Evolutionary conservation across 73 alveolate species (phyloP), one percentile per base, ranked within the genome.

Genomic region (Symbiodinium pilosum): DNA sequence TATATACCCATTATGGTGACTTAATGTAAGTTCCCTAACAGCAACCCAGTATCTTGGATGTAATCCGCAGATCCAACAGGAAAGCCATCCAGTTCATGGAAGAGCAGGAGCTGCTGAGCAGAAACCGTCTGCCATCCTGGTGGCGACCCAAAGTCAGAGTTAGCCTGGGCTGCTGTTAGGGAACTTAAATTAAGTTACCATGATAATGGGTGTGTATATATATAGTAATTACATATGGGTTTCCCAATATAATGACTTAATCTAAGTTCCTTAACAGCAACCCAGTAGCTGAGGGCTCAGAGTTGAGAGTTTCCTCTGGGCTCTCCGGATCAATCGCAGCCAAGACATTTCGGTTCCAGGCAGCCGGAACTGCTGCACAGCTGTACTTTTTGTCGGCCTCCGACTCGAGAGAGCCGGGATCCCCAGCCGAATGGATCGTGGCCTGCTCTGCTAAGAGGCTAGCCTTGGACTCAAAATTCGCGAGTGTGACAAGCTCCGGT

Each of bases 361-460:
- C 98, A 0, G 98, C 91, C 1, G 98, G 93, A 24, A 93, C 44
- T 28, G 98, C 92, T 2, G 68, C 20, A 36, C 83, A 93, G 84
- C 43, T 81, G 14, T 44, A 14, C 36, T 20, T 32, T 75, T 11
- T 43, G 16, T 36, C 43, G 18, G 54, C 36, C 83, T 52, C 40
- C 26, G 20, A 44, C 30, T 77, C 12, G 75, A 39, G 34, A 39
- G 40, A 26, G 64, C 18, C 69, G 18, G 71, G 1, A 11, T 36
- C 94, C n/a, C n/a, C n/a, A 7, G 71, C 56, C 32, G 97, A 64
- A 32, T 91, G 97, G 77, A 91, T 54, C 12, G 77, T 32, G 77
- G 98, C 98, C 1, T 75, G 92, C 93, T 93, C 98, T 18, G 98
- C 92, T 85, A 93, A 36, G n/a, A 93, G 40, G 93, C 73, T 81